Conservation (phyloP, 495 filamentous ascomycete species). For the Elaphomyces granulatus region DNA sequence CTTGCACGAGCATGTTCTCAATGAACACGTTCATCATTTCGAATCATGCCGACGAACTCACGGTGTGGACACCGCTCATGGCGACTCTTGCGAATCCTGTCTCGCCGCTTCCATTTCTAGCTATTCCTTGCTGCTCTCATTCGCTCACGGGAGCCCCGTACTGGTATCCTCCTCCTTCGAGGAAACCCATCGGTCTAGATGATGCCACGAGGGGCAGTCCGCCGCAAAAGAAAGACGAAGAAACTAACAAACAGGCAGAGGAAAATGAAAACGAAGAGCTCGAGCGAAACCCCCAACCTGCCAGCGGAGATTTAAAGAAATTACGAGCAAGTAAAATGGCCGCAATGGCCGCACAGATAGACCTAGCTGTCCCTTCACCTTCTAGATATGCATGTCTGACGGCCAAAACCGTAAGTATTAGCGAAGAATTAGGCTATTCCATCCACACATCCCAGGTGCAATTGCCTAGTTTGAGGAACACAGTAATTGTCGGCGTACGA, state of each 20-base stretch:
- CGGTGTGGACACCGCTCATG: constrained; percentile 86
- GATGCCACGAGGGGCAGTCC: too few species aligned
- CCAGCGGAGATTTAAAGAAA: constrained; percentile 30
- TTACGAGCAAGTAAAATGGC: constrained; percentile 21
- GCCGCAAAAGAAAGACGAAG: neutral
- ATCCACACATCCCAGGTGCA: constrained; percentile 67
- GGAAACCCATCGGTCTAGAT: neutral
- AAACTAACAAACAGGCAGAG: neutral
- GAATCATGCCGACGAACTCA: constrained; percentile 93
- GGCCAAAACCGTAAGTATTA: constrained; percentile 51
- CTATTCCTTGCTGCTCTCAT: constrained; percentile 92
- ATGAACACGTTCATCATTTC: constrained; percentile 80
- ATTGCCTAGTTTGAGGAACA: constrained; percentile 84
- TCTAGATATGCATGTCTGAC: constrained; percentile 64
- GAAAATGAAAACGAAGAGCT: constrained; percentile 3
- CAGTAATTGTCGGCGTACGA: constrained; percentile 54
- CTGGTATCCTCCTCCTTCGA: constrained; percentile 45
- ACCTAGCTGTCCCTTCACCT: constrained; percentile 13
- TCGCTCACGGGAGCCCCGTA: constrained; percentile 59
- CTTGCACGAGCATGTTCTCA: constrained; percentile 60
- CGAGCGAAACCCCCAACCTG: constrained; percentile 16
- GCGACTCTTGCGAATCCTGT: constrained; percentile 50
- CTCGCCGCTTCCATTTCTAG: constrained; percentile 53
- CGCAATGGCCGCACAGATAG: constrained; percentile 22
- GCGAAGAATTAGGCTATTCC: constrained; percentile 54